Percentiles rank a stretch among this genome's conserved stretches.
Conservation (phyloP, 331 rosid species). For the Arachis monticola region DNA sequence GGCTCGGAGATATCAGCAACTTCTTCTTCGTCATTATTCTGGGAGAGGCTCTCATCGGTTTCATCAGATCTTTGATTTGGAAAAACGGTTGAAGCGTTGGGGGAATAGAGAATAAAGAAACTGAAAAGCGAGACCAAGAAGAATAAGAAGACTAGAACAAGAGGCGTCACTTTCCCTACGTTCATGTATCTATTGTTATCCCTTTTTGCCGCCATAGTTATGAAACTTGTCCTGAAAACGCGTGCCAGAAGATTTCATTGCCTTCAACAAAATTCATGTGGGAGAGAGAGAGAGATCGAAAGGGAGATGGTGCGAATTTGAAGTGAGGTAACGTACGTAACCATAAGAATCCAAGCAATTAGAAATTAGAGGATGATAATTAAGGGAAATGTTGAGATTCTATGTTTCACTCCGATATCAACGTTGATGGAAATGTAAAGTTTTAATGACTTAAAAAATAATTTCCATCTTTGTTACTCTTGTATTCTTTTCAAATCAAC, state of each 20-base stretch:
- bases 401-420: too few relatives aligned
- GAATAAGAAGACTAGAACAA: constrained; percentile 44
- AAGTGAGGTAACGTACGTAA: background rate
- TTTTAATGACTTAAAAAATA: too few relatives aligned
- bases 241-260: constrained; percentile 8
- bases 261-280: background rate
- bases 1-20: background rate
- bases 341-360: background rate
- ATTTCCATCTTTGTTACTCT: too few relatives aligned
- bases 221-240: constrained; percentile 20
- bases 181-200: constrained; percentile 23
- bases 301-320: too few relatives aligned
- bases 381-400: background rate
- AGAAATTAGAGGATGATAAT: background rate
- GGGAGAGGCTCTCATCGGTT: background rate
- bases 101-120: constrained; percentile 50
- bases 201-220: constrained; percentile 39
- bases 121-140: constrained; percentile 43
- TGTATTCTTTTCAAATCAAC: too few relatives aligned
- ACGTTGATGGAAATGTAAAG: too few relatives aligned
- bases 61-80: constrained; percentile 36
- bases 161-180: constrained; percentile 40
- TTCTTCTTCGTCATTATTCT: background rate
- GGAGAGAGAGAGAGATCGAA: background rate
- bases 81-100: constrained; percentile 42